Evolutionary conservation across 2,329 filamentous ascomycete species (phyloP), one percentile per base, ranked within the genome.

Genomic region (Drechslerella stenobrocha): DNA sequence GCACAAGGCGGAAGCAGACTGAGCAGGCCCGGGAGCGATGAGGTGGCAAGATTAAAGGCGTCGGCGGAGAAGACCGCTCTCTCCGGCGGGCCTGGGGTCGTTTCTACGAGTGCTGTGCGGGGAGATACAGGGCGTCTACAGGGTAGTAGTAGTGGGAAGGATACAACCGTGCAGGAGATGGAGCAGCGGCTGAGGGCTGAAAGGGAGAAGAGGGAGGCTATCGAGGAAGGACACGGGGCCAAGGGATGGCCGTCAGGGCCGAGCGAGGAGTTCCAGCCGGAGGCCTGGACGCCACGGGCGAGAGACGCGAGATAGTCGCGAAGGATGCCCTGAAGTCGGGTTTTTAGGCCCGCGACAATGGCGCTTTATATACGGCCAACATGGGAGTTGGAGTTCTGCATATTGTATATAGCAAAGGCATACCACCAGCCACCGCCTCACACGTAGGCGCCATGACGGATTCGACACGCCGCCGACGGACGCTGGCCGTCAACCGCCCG

Each of bases 1-100:
- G 82, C 79, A 26, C 82, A 82, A 3, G 85, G 85, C 75, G 79
- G 80, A 1, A 79, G 80, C 63, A 73, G 81, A 24, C 74, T 80
- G 3, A 45, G 52, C 22, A 30, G 47, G 22, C 63, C 63, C 9
- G 45, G 45, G 1, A 52, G 52, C 20, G 34, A 51, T 24, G 63
- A 67, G 23, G 6, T 67, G 15, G 44, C 34, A 52, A 32, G 26
- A 44, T 15, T 67, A 18, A 13, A 55, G 15, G 52, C 32, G 5
- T 52, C 28, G 18, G 63, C 63, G 5, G 40, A 22, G 24, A 35
- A 20, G 2, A 67, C 63, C 7, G 50, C 46, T 7, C 45, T 44
- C 9, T 55, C 50, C 1, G 55, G 55, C 42, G 63, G 63, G n/a
- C 53, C 53, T 28, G 28, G 40, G 28, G 51, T 58, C 23, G 53